Evolutionary conservation across 768 basidiomycete species (phyloP), one percentile per base, ranked within the genome.

Genomic region (Mycena metata): DNA sequence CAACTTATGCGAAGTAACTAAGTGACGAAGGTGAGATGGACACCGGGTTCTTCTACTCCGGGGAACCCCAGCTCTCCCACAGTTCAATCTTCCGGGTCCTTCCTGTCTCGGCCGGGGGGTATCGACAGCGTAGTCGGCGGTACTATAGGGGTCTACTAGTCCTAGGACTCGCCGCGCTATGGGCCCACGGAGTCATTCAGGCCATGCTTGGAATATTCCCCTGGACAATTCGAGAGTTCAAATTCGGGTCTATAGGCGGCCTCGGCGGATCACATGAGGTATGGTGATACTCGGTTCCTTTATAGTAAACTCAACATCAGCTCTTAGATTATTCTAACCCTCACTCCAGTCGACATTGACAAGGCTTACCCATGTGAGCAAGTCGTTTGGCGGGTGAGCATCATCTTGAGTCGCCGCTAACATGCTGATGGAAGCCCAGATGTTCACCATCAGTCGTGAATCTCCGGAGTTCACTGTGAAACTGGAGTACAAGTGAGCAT

Each of bases 361-460:
- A 30, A 35, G 7, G 57, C 11, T 13, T 19, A 59, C 17, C 30
- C 57, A 59, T 59, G 33, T 46, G 26, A 59, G 45, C 26, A 59
- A 59, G 45, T 59, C 10, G 57, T 35, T 35, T 59, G 57, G 57
- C 43, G 35, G 57, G 57, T 59, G 45, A n/a, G 57, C 45, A 59
- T 5, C 2, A 7, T 58, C 46, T n/a, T 43, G n/a, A 12, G 46
- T 59, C 0, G 26, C 11, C 43, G 33, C 39, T 43, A 59, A 11
- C 19, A 46, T 59, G 30, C 35, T 33, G n/a, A 59, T 19, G 10
- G n/a, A 13, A 46, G 11, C 15, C 10, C 9, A 39, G 39, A 10
- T 11, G 15, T 39, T 39, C 15, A 11, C 39, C 39, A 39, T 39
- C 9, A 9, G 30, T 30, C 30, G 3, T 6, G 30, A 6, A 6